Evolutionary conservation across 2,329 filamentous ascomycete genomes (phyloP).

Genomic region (Pseudocercospora ulei): DNA sequence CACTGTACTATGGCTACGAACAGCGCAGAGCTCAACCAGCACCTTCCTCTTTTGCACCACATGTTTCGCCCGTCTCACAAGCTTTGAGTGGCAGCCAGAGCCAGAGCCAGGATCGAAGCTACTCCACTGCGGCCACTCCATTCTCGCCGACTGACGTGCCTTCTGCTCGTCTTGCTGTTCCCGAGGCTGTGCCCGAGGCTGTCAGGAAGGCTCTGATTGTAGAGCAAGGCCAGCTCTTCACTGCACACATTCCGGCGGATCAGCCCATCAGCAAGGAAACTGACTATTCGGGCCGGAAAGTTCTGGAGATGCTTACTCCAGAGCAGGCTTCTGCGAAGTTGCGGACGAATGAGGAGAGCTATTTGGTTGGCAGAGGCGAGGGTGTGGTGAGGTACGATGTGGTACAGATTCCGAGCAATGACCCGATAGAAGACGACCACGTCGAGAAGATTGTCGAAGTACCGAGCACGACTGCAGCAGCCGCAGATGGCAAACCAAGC

Average conservation of each 20-base stretch:
- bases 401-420: constrained; percentile 88
- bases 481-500: constrained; percentile 47
- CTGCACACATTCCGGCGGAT: constrained; percentile 73
- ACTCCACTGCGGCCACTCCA: constrained; percentile 27
- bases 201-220: constrained; percentile 65
- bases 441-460: constrained; percentile 96
- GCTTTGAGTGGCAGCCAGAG: constrained; percentile 16
- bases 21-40: constrained; percentile 16
- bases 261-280: constrained; percentile 80
- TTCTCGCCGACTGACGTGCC: constrained; percentile 12
- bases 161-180: constrained; percentile 19
- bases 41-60: constrained; percentile 8
- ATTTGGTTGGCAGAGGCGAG: constrained; percentile 74
- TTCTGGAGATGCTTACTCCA: constrained; percentile 91
- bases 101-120: constrained; percentile 31
- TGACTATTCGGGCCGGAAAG: constrained; percentile 70
- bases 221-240: constrained; percentile 81
- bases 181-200: constrained; percentile 45
- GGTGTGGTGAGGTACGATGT: constrained; percentile 92
- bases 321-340: constrained; percentile 88
- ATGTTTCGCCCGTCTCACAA: constrained; percentile 17
- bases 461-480: constrained; percentile 50
- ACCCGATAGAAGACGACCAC: constrained; percentile 96
- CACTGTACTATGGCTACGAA: constrained; percentile 64
- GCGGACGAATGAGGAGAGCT: constrained; percentile 82